Conservation (phyloP, 2,329 filamentous ascomycete genomes). For the Geoglossum cookeanum region DNA sequence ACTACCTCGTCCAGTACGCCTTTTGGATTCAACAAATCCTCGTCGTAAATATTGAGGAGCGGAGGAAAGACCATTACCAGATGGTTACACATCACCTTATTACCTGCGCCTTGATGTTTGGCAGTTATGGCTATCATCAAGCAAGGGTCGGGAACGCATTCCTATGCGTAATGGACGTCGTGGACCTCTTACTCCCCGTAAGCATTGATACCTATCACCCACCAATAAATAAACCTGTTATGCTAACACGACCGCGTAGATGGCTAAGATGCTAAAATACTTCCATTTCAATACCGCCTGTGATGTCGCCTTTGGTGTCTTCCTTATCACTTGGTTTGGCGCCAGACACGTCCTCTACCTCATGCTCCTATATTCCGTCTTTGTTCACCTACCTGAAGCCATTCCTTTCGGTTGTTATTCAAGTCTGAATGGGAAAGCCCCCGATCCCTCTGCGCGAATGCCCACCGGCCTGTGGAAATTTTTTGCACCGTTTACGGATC, state of each 20-base stretch:
- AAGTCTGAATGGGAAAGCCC: conserved; percentile 34
- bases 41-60: conserved; percentile 85
- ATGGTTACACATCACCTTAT: conserved; percentile 93
- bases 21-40: conserved; percentile 93
- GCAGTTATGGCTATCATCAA: conserved; percentile 72
- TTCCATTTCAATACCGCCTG: conserved; percentile 55
- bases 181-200: conserved; percentile 76
- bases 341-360: conserved; percentile 68
- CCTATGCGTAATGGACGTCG: conserved; percentile 80
- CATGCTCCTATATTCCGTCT: conserved; percentile 67
- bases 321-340: conserved; percentile 70
- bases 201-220: conserved; percentile 16
- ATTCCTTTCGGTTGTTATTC: conserved; percentile 56
- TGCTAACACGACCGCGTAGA: conserved; percentile 26
- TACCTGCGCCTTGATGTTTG: conserved; percentile 61
- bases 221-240: conserved; percentile 5
- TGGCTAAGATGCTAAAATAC: conserved; percentile 89
- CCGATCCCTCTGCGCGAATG: conserved; percentile 29
- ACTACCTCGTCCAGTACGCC: conserved; percentile 74
- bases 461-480: conserved; percentile 20
- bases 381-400: conserved; percentile 39
- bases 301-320: conserved; percentile 67
- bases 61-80: conserved; percentile 85
- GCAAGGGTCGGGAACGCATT: conserved; percentile 79
- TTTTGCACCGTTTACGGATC: conserved; percentile 44